Conservation (phyloP, 2,329 filamentous ascomycete genomes). For the Xylaria sp. region DNA sequence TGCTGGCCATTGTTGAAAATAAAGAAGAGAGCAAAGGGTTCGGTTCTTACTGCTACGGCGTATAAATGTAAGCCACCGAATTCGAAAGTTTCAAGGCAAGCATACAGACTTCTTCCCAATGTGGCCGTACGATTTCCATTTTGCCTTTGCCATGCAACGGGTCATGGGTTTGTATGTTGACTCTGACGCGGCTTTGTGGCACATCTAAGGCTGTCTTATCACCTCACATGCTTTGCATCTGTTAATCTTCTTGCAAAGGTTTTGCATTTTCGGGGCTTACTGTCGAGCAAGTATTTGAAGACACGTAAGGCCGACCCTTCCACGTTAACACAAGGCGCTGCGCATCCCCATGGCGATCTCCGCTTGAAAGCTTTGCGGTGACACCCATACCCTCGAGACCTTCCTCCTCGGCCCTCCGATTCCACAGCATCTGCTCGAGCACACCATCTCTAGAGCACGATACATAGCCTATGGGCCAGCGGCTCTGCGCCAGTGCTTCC, state of each 20-base stretch:
- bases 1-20: too few relatives aligned
- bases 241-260: not conserved
- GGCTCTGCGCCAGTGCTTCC: slow-evolving; percentile 70
- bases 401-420: slow-evolving; percentile 63
- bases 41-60: too few relatives aligned
- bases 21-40: too few relatives aligned
- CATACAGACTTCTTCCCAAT: not conserved
- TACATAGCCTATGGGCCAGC: slow-evolving; percentile 74
- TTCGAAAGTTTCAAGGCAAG: not conserved
- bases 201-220: not conserved
- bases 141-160: not conserved
- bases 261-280: not conserved
- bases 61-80: not conserved
- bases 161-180: not conserved
- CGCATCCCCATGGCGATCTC: slow-evolving; percentile 35
- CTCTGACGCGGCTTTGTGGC: not conserved
- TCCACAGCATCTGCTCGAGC: slow-evolving; percentile 76
- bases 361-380: slow-evolving; percentile 34
- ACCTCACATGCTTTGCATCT: not conserved
- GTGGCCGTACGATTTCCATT: not conserved
- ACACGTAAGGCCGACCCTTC: slow-evolving; percentile 48
- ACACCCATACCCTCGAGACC: slow-evolving; percentile 67
- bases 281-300: not conserved
- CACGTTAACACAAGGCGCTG: slow-evolving; percentile 57
- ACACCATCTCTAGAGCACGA: slow-evolving; percentile 63